Evolutionary conservation across 352 stramenopile species (phyloP).

Genomic region (Phytophthora brassicae): DNA sequence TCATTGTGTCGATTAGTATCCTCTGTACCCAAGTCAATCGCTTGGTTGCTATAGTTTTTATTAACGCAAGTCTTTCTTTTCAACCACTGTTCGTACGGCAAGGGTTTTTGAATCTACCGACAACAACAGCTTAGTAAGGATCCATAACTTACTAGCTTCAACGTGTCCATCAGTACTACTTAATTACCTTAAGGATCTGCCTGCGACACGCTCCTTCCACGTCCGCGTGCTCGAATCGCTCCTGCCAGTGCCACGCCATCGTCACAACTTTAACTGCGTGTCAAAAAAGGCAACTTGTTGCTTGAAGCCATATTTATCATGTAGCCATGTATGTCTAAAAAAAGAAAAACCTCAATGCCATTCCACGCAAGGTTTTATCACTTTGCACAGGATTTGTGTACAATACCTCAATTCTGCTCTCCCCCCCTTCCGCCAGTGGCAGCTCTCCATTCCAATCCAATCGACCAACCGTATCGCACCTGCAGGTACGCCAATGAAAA

Average conservation of each 20-base stretch:
- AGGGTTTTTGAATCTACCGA: conserved; percentile 45
- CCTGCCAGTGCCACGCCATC: conserved; percentile 65
- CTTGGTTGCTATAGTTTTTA: not conserved
- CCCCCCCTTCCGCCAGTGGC: conserved; percentile 15
- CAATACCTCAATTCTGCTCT: not conserved
- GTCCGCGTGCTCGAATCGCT: conserved; percentile 39
- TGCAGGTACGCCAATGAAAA: conserved; percentile 57
- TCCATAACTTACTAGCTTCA: conserved; percentile 11
- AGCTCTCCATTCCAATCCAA: conserved; percentile 14
- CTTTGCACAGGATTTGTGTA: not conserved
- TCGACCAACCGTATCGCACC: conserved; percentile 34
- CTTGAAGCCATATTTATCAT: conserved; percentile 9
- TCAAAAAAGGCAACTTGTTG: conserved; percentile 2
- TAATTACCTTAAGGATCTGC: conserved; percentile 51
- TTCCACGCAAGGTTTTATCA: conserved; percentile 9
- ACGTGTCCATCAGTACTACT: not conserved
- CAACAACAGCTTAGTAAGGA: not conserved
- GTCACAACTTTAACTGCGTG: conserved; percentile 1
- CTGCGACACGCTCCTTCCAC: conserved; percentile 42
- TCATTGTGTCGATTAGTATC: conserved; percentile 29
- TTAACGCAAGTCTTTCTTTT: conserved; percentile 26
- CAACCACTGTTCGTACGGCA: conserved; percentile 52
- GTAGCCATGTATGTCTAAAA: conserved; percentile 23
- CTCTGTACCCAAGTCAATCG: not conserved
- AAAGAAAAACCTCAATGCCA: conserved; percentile 15